These are phyloP conservation scores for Fagopyrum tataricum DNA, from an alignment of 148 eudicot genomes.

Conservation along the genomic window DNA sequence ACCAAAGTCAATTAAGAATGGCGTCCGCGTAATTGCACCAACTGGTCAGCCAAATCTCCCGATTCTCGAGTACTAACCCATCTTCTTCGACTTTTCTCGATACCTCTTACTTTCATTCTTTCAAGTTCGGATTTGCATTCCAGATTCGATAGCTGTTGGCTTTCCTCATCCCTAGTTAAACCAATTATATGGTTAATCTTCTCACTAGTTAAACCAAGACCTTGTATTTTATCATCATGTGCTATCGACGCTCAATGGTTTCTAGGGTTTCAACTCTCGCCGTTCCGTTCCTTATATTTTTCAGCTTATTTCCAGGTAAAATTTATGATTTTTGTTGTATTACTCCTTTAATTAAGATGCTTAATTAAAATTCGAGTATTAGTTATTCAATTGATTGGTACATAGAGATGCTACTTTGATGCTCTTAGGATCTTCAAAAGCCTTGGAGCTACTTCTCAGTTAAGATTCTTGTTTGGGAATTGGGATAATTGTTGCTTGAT, in stretches of 20 bases:
- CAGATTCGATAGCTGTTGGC: neutral
- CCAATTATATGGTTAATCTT: neutral
- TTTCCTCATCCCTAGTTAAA: neutral
- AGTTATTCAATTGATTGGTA: neutral
- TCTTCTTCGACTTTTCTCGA: conserved; percentile 4
- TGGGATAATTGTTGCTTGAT: neutral
- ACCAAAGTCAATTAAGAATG: conserved; percentile 9
- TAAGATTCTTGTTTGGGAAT: neutral
- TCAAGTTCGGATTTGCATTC: neutral
- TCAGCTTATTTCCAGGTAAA: conserved; percentile 15
- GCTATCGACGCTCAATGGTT: conserved; percentile 1
- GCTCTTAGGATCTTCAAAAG: neutral
- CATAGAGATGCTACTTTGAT: neutral
- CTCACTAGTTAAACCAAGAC: neutral
- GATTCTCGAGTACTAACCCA: neutral
- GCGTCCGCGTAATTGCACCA: conserved; percentile 8
- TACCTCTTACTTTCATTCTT: neutral
- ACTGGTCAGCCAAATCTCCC: neutral
- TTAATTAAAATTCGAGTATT: neutral
- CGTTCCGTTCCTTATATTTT: neutral
- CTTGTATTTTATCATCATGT: conserved; percentile 3
- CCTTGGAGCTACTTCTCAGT: neutral
- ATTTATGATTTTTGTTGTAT: neutral
- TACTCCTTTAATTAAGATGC: neutral
- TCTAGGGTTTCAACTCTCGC: conserved; percentile 12